A percentile compares a stretch with the other conserved stretches of the same genome.
phyloP scores from a whole-genome alignment of 2,329 filamentous ascomycete species.

The Phyllosticta citriasiana region DNA sequence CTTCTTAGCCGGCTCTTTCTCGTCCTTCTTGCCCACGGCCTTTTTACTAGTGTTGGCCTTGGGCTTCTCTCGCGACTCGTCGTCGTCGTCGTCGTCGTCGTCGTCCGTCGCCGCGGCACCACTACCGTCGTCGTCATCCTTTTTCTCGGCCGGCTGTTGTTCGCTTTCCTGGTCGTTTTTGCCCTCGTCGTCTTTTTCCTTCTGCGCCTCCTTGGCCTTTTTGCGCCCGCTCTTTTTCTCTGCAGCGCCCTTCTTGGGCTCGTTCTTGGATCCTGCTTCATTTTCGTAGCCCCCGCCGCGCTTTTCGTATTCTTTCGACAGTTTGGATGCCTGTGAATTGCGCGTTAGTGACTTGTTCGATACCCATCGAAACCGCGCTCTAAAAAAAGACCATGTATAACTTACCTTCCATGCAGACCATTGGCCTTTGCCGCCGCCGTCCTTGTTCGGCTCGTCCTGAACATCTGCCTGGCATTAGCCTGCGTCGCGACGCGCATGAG shows the following conservation, averaged over 20 bases:
- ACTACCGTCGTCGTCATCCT: neutral
- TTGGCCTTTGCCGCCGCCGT: slow-evolving; percentile 36
- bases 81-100: slow-evolving; percentile 8
- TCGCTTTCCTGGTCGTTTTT: slow-evolving; percentile 14
- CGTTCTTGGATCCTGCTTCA: slow-evolving; percentile 32
- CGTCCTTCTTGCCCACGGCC: slow-evolving; percentile 4
- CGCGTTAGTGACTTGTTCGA: neutral
- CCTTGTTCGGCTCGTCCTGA: slow-evolving; percentile 37
- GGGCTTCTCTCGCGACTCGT: slow-evolving; percentile 23
- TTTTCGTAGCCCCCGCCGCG: slow-evolving; percentile 33
- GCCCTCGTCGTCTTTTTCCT: slow-evolving; percentile 10
- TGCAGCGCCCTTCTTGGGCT: slow-evolving; percentile 33
- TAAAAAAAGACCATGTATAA: neutral
- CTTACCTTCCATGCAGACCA: slow-evolving; percentile 39
- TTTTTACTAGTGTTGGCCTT: slow-evolving; percentile 1
- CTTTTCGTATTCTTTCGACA: slow-evolving; percentile 35
- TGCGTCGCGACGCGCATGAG: neutral
- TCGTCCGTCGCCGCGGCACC: no score
- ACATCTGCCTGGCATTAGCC: slow-evolving; percentile 21
- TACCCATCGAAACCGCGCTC: neutral
- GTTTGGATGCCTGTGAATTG: slow-evolving; percentile 27
- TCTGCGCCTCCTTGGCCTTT: slow-evolving; percentile 14
- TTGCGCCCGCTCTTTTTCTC: slow-evolving; percentile 24
- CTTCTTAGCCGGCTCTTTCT: neutral
- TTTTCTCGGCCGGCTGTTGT: slow-evolving; percentile 10